Conservation (phyloP, 805 yeast genomes). For the Diddensiella transvaalensis region DNA sequence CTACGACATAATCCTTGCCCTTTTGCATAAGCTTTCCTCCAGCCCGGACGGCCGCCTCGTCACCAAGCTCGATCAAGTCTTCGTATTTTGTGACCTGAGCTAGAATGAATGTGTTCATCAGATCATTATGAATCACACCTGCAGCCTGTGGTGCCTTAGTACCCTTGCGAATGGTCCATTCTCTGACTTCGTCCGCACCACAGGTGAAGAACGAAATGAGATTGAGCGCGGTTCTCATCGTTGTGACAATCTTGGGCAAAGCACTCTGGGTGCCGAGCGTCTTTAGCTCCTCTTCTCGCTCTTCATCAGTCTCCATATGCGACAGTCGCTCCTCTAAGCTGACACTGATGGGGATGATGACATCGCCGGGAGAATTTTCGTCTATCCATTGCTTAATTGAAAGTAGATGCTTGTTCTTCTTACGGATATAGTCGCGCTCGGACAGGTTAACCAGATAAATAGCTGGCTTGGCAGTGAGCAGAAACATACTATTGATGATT, state of each 20-base stretch:
- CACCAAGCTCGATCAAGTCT: constrained; percentile 71
- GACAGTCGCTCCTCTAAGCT: constrained; percentile 90
- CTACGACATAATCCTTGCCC: constrained; percentile 93
- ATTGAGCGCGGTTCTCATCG: constrained; percentile 83
- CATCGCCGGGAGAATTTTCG: constrained; percentile 79
- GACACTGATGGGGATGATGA: constrained; percentile 90
- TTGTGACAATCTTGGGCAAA: constrained; percentile 76
- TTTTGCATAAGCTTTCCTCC: constrained; percentile 86
- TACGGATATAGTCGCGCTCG: constrained; percentile 81
- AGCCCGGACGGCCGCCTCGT: constrained; percentile 77
- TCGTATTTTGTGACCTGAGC: constrained; percentile 88
- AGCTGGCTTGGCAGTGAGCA: constrained; percentile 93
- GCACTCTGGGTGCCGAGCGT: constrained; percentile 70
- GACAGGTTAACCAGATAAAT: constrained; percentile 88
- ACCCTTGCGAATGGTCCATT: constrained; percentile 93
- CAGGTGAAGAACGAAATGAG: constrained; percentile 93
- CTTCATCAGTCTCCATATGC: constrained; percentile 78
- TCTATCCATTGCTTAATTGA: constrained; percentile 90
- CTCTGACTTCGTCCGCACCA: constrained; percentile 95
- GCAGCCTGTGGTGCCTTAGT: constrained; percentile 98
- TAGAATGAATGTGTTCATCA: constrained; percentile 89
- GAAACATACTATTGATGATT: constrained; percentile 75
- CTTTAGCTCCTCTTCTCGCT: constrained; percentile 72
- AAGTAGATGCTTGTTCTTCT: constrained; percentile 80
- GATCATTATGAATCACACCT: constrained; percentile 94